A percentile compares a stretch with the other conserved stretches of the same genome.
Conservation (phyloP, 495 filamentous ascomycete genomes). For the Penicillium egyptiacum region DNA sequence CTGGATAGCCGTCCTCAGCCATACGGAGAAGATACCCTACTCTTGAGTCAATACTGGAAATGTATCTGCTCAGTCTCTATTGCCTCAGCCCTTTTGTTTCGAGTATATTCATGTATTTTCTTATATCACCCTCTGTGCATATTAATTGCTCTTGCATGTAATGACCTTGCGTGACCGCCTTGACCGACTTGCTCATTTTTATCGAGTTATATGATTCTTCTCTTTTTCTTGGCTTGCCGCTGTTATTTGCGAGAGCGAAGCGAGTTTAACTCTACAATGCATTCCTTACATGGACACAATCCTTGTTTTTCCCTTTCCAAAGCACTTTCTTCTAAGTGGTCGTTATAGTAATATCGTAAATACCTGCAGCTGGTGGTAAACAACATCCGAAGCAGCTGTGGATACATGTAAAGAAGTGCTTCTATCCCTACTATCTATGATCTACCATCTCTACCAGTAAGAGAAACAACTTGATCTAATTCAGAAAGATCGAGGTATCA, state of each 20-base stretch:
- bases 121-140: conserved; percentile 11
- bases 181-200: conserved; percentile 8
- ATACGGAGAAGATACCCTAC: not conserved
- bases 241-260: conserved; percentile 18
- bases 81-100: conserved; percentile 6
- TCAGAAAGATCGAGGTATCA: conserved; percentile 18
- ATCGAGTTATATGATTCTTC: conserved; percentile 11
- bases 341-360: too few relatives aligned
- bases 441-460: not conserved
- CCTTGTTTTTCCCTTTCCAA: not conserved
- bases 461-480: conserved; percentile 9
- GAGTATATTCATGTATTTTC: conserved; percentile 6
- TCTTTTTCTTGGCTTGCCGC: not conserved
- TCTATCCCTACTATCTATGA: not conserved
- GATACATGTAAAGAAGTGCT: not conserved
- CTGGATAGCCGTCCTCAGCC: not conserved
- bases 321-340: not conserved
- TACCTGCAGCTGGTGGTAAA: too few relatives aligned
- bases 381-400: not conserved
- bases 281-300: conserved; percentile 11
- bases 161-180: conserved; percentile 3
- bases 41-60: not conserved
- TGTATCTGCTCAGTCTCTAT: not conserved
- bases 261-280: conserved; percentile 18
- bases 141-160: conserved; percentile 13